phyloP scores from a whole-genome alignment of 2,329 filamentous ascomycete species.

The Colletotrichum sp. region DNA sequence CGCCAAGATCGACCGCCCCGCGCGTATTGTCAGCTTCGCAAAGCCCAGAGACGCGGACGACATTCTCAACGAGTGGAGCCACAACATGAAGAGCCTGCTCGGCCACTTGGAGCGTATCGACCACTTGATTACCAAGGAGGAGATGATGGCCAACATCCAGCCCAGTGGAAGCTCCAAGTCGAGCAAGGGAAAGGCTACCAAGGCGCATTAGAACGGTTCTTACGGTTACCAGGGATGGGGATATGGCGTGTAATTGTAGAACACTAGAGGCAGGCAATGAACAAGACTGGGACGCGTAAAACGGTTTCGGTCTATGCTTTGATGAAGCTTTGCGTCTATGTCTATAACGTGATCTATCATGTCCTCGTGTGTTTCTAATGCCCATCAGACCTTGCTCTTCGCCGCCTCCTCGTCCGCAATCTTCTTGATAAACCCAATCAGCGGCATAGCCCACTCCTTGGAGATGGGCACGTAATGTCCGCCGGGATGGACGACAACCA shows the following conservation, averaged over 20 bases:
- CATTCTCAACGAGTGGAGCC: slow-evolving; percentile 97
- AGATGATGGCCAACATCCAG: slow-evolving; percentile 99
- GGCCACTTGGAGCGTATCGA: slow-evolving; percentile 90
- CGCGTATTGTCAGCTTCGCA: slow-evolving; percentile 90
- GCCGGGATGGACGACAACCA: slow-evolving; percentile 76
- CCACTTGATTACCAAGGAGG: slow-evolving; percentile 98
- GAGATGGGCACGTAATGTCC: slow-evolving; percentile 89
- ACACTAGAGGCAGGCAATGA: slow-evolving; percentile 21
- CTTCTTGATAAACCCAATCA: slow-evolving; percentile 72
- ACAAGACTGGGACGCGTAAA: slow-evolving; percentile 13
- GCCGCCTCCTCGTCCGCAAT: slow-evolving; percentile 30
- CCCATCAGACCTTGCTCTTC: slow-evolving; percentile 24
- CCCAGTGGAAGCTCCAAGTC: slow-evolving; percentile 53
- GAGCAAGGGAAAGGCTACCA: slow-evolving; percentile 40
- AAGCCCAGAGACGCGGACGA: slow-evolving; percentile 96
- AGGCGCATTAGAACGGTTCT: slow-evolving; percentile 34
- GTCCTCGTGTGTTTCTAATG: background rate
- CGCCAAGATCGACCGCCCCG: slow-evolving; percentile 95
- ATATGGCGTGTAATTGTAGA: slow-evolving; percentile 22
- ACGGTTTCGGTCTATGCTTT: slow-evolving; percentile 15
- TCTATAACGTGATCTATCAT: slow-evolving; percentile 17
- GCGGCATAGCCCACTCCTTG: slow-evolving; percentile 78
- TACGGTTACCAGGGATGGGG: background rate
- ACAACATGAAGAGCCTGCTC: slow-evolving; percentile 94
- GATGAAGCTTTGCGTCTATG: background rate